Base-by-base conservation (phyloP, 148 eudicot genomes). In the Amaranthus palmeri region DNA sequence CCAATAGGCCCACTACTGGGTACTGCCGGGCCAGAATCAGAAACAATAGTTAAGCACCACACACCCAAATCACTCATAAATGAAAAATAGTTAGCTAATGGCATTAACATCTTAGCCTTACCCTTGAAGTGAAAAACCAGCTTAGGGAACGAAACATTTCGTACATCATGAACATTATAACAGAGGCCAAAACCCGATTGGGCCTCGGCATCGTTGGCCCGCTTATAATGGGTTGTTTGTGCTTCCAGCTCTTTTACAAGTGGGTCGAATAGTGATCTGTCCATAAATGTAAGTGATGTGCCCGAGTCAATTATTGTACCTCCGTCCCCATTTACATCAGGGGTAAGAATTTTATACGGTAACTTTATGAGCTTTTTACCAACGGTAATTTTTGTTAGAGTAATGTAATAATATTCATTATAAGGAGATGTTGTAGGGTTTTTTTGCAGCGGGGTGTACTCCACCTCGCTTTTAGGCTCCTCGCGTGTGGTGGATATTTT, bases 231-330 rank as follows among this genome's bases (percentile, higher is more conserved):
- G 72, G 80, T 76, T 76, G 74, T 82, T 77, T 92, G 96, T 13
- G 61, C 81, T 50, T 67, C 88, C 4, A 92, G 51, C 76, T 90
- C 93, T 0, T 69, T 61, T 4, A 84, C 87, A 4, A 92, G 85
- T 46, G 83, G 74, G n/a, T 84, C 80, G 14, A 54, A 83, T 5
- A 85, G 71, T 9, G 73, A 49, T 7, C 42, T 61, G 11, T 84
- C 89, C 92, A 92, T 85, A 70, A 42, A 88, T 6, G 96, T 92
- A 54, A 88, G 81, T 2, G 96, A 85, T 2, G 93, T 78, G 60
- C 96, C 96, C 11, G 97, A 88, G 51, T 90, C 97, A 0, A 92
- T 73, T 8, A 92, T 86, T 0, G 84, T 78, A 4, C 97, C 97
- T 3, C 96, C 96, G 36, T 70, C 73, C 0, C 97, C 97, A 15